Percentiles rank a stretch among this genome's conserved stretches.
phyloP scores from a whole-genome alignment of 78 protist genomes.

The Isochrysis galbana region DNA sequence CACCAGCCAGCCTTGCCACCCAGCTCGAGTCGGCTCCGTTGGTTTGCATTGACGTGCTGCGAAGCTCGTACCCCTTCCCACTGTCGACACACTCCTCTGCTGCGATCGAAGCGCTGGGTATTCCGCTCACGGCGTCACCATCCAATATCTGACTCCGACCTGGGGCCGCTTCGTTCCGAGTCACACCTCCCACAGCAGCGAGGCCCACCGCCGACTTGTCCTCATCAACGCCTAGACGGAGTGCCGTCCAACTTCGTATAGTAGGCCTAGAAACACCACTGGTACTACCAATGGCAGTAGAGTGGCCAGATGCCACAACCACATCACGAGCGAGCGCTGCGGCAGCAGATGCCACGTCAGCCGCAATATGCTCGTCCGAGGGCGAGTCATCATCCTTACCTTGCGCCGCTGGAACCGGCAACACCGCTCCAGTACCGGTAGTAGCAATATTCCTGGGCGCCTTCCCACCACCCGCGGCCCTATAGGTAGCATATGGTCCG shows the following conservation, averaged over 20 bases:
- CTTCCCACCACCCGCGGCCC: no score
- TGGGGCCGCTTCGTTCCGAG: neutral
- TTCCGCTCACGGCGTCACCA: neutral
- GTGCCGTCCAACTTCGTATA: no score
- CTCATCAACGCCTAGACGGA: no score
- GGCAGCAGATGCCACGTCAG: neutral
- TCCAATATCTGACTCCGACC: neutral
- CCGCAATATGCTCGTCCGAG: neutral
- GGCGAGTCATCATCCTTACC: no score
- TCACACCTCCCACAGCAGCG: neutral
- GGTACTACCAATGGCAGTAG: no score
- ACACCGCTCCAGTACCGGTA: neutral
- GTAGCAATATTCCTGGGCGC: no score
- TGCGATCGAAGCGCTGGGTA: no score
- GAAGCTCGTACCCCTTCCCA: neutral
- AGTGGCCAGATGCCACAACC: no score
- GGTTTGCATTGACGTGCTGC: neutral
- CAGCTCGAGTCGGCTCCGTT: neutral
- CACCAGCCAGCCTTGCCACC: neutral
- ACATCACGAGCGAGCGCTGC: neutral
- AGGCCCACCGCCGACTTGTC: neutral
- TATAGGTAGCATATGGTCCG: no score
- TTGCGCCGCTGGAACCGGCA: neutral
- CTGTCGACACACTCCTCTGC: neutral
- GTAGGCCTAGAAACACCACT: no score